Conservation (phyloP, 208 protist genomes). For the Trichomonas tenax region DNA sequence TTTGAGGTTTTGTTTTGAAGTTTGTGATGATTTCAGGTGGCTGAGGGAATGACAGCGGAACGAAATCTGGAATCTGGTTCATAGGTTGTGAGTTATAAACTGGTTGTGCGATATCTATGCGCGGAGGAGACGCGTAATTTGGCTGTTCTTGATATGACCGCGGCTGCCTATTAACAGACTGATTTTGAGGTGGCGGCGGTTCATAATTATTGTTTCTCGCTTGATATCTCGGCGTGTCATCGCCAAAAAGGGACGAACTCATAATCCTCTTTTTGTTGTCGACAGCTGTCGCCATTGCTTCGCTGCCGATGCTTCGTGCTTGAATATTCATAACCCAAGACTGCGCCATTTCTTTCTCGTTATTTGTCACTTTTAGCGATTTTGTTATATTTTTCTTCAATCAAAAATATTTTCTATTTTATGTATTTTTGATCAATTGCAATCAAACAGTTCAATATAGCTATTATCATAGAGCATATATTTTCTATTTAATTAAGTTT, state of each 20-base stretch:
- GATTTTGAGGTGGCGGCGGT: too few species aligned
- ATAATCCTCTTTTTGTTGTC: not conserved
- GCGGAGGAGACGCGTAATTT: too few species aligned
- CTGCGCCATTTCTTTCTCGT: not conserved
- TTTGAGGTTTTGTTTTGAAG: not conserved
- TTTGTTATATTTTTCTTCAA: too few species aligned
- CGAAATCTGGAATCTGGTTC: not conserved
- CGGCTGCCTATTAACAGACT: too few species aligned
- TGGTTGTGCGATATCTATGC: not conserved
- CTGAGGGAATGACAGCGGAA: not conserved
- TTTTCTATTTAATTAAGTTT: too few species aligned
- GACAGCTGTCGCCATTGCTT: not conserved
- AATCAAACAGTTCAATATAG: too few species aligned
- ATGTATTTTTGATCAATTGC: too few species aligned
- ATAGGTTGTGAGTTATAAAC: not conserved
- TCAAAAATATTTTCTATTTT: too few species aligned
- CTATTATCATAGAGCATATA: too few species aligned
- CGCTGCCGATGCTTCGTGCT: not conserved
- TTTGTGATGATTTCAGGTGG: not conserved
- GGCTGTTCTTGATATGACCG: too few species aligned
- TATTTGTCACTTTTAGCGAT: not conserved
- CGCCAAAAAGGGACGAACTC: not conserved
- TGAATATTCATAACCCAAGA: not conserved
- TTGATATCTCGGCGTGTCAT: not conserved
- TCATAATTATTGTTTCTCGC: not conserved